phyloP scores from a whole-genome alignment of 768 basidiomycete species.

The Mycena filopes region DNA sequence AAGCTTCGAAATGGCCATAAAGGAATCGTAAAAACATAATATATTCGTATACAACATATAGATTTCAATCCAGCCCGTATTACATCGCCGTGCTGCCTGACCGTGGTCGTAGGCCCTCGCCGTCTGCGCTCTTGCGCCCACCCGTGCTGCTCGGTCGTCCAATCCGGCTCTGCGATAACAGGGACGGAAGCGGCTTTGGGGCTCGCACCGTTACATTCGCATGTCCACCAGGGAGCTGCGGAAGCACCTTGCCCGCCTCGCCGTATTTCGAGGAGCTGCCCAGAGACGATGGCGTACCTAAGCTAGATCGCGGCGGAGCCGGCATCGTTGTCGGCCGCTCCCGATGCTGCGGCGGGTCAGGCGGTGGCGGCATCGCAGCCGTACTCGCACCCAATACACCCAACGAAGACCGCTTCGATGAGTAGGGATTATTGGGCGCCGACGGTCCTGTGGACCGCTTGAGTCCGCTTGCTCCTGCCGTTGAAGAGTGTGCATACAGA shows the following conservation, averaged over 20 bases:
- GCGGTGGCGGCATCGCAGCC: slow-evolving; percentile 41
- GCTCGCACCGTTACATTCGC: slow-evolving; percentile 61
- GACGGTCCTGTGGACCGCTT: slow-evolving; percentile 72
- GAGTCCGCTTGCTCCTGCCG: slow-evolving; percentile 53
- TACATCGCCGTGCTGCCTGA: slow-evolving; percentile 38
- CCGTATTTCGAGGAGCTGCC: slow-evolving; percentile 41
- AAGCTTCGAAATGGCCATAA: no score
- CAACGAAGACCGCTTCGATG: slow-evolving; percentile 70
- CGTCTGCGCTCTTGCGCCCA: slow-evolving; percentile 45
- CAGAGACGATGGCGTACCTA: slow-evolving; percentile 43
- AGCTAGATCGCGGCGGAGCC: slow-evolving; percentile 42
- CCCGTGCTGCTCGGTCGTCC: slow-evolving; percentile 54
- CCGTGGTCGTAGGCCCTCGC: slow-evolving; percentile 44
- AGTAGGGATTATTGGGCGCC: slow-evolving; percentile 48
- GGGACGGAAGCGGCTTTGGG: slow-evolving; percentile 52
- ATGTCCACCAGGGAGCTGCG: slow-evolving; percentile 53
- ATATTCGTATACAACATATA: slow-evolving; percentile 30
- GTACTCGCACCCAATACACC: slow-evolving; percentile 52
- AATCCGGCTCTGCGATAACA: slow-evolving; percentile 47
- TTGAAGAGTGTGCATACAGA: slow-evolving; percentile 54
- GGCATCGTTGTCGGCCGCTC: slow-evolving; percentile 50
- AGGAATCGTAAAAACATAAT: slow-evolving; percentile 31
- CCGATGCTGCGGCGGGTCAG: slow-evolving; percentile 35
- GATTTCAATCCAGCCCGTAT: slow-evolving; percentile 23
- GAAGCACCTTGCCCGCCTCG: slow-evolving; percentile 51